Base-by-base conservation (phyloP, 2,329 filamentous ascomycete genomes). In the Capronia americana region DNA sequence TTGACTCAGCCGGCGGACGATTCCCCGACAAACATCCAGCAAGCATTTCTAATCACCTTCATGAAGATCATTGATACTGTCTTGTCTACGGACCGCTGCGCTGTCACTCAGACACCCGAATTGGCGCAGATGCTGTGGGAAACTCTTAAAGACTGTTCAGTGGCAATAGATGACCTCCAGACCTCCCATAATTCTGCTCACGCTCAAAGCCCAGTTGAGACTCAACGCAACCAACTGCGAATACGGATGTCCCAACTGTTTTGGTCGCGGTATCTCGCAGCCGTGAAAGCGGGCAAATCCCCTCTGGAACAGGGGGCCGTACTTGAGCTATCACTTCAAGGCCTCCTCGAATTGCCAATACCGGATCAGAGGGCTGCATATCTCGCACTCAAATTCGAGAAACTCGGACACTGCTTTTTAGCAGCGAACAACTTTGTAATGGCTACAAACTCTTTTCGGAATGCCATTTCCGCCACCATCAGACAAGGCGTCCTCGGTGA, bases 231-330 rank as follows among this genome's bases (percentile, higher is more conserved):
- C 30, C 65, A 70, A 28, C 41, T 70, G n/a, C 61, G 51, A 32
- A 53, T 74, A n/a, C 63, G 68, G 12, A 55, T 83, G 50, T 83
- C 82, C 0, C 82, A 83, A 65, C 68, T 80, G 4, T 82, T 79
- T 66, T 84, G 82, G 82, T 79, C 78, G 54, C 77, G 79, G 10
- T 83, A 82, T 63, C 72, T 81, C 24, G 78, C 80, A 63, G 77
- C 78, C 55, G 80, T 78, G 57, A 77, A 80, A 64, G 64, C 73
- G 41, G 75, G 76, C 0, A 75, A 75, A 64, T 68, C 72, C 2
- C 71, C 74, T 61, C 72, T 72, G 5, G 75, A 78, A 48, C 76
- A 81, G n/a, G 55, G 80, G 5, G 74, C 75, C 4, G 67, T 78
- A 38, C 70, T 82, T 60, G 78, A 79, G 55, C 76, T 79, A 44